Evolutionary conservation across 768 basidiomycete species (phyloP), one percentile per base, ranked within the genome.

Genomic region (Auricularia sp.): DNA sequence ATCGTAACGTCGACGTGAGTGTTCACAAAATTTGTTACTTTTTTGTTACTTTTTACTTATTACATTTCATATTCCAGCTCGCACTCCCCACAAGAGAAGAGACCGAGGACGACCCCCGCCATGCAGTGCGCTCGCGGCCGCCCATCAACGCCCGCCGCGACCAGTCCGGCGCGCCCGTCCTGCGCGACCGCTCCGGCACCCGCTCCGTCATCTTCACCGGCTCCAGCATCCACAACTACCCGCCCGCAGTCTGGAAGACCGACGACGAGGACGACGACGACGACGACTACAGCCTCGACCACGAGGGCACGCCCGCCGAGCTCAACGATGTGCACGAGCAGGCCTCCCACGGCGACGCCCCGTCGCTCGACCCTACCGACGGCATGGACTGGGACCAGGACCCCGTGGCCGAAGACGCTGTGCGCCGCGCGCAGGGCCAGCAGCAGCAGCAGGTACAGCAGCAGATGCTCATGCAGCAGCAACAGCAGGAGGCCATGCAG

Each of bases 1-100:
- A 97, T 72, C 83, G 95, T 36, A 99, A 99, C 74, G 89, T 98
- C 63, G 96, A 98, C 74, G 93, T 95, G 74, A 71, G 91, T 80
- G 21, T 8, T 51, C 12, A 5, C 12, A 8, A 8, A 42, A 7
- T 42, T 14, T 42, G 39, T 7, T 8, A 42, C 7, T 29, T 29
- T 29, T 29, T 29, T 29, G 12, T 42, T 8, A 42, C 39, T 8
- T 8, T 14, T 7, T 8, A 42, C 39, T 42, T 14, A 42, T 42
- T 5, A 42, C 39, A 54, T 11, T 54, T 3, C 18, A 8, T 54
- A 54, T 56, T 56, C 54, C 34, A 59, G 56, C 56, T 59, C 34
- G 56, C 56, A 59, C 23, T 59, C 1, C 56, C 56, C 10, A 59
- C 56, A 12, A 6, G 34, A 14, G 56, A 59, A 59, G 56, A 59